Evolutionary conservation across 805 yeast genomes (phyloP), one percentile per base, ranked within the genome.

Genomic region (Saturnispora kantuleensis): DNA sequence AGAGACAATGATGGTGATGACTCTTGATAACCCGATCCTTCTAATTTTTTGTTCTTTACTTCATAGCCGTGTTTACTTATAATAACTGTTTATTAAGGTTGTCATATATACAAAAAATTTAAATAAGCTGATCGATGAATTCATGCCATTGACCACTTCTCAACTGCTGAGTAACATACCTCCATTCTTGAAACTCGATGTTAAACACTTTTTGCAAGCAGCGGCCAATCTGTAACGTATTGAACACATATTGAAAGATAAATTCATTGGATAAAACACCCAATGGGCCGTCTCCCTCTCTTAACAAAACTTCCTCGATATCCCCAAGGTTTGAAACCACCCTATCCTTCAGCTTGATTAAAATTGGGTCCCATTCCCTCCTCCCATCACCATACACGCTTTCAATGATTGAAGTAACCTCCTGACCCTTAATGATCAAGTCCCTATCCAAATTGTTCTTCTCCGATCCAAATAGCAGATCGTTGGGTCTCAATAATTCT

Each of bases 381-480:
- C 5, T 9, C 5, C 16, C 5, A 4, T 13, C 31, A n/a, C 42
- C 8, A 0, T 21, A 17, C 1, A 44, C 18, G 2, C 32, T 28
- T 5, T 38, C 17, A 3, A 52, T 33, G 5, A 54, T 44, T 8
- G 32, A 1, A 12, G 42, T 28, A 10, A 52, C 34, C n/a, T 50
- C 46, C 4, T 34, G n/a, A 2, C 47, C 26, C 15, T 47, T 47
- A 8, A 35, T 65, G 8, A 70, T 56, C 11, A 68, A 71, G 54
- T 79, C 76, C 51, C 78, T 67, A 60, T 78, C 84, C 34, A 82
- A 71, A 51, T 86, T 85, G 44, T 71, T 74, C 52, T 75, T 76
- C 56, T 87, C 96, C 6, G 71, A 62, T 5, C 77, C 77, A 59
- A 86, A 87, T 35, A 87, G 57, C 2, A 68, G 64, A 6, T 33